These are phyloP conservation scores for Pleomassaria siparia DNA, from an alignment of 2,329 filamentous ascomycete genomes.

Conservation along the genomic window DNA sequence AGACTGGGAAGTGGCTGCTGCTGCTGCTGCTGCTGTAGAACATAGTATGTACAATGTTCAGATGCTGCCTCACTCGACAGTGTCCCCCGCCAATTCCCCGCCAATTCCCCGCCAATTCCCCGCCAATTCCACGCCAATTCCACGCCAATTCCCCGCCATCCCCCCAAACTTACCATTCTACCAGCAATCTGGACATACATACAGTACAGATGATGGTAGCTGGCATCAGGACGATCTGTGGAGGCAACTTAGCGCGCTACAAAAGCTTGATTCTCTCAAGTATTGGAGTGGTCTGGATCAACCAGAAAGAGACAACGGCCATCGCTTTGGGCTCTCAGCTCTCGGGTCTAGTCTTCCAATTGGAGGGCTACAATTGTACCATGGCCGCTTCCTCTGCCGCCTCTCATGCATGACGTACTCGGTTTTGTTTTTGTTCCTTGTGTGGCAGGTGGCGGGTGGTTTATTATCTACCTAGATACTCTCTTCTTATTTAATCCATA, in stretches of 20 bases:
- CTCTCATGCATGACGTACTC: slow-evolving; percentile 16
- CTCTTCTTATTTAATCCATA: neutral
- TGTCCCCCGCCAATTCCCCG: too few relatives aligned
- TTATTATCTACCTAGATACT: too few relatives aligned
- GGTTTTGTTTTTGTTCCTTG: neutral
- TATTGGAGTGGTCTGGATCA: neutral
- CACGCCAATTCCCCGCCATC: too few relatives aligned
- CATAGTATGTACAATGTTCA: too few relatives aligned
- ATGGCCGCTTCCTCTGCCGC: neutral
- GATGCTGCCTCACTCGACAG: too few relatives aligned
- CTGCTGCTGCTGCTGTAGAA: too few relatives aligned
- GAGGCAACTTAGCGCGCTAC: neutral
- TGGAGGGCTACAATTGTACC: slow-evolving; percentile 1
- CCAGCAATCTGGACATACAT: neutral
- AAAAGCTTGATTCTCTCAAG: neutral
- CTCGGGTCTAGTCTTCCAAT: slow-evolving; percentile 10
- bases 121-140: too few relatives aligned
- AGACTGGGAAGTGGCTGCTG: too few relatives aligned
- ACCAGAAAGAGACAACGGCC: neutral
- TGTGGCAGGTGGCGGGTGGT: too few relatives aligned
- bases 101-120: neutral
- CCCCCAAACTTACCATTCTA: neutral
- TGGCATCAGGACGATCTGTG: slow-evolving; percentile 7
- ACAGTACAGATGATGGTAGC: too few relatives aligned
- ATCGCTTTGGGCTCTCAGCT: neutral